Evolutionary conservation across 2,329 filamentous ascomycete species (phyloP), one percentile per base, ranked within the genome.

Genomic region (Venturia pyrina): DNA sequence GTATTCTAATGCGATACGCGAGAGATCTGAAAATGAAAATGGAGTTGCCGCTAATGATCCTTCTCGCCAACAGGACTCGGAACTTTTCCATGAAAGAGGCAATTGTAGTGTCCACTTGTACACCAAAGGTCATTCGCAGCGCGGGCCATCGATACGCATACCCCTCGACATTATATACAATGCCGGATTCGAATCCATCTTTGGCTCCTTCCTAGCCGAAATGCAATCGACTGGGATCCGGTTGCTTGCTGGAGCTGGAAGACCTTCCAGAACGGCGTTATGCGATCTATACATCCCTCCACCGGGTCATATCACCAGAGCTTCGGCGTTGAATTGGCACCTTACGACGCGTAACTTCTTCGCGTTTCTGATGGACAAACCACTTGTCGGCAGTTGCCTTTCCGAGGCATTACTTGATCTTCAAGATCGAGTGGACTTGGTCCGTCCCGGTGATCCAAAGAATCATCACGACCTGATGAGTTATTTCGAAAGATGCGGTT

Each of bases 261-360:
- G 15, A 62, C 60, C 61, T 53, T 57, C 63, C 34, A 46, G 63
- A 67, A 28, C 50, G 53, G 24, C 65, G 43, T 62, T 67, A 57
- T 15, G 71, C 56, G 86, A 91, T 63, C 78, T 93, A 1, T 91
- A 87, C 72, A 85, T 93, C n/a, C 85, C 89, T 1, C 80, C 87
- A 0, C 88, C 89, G 0, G 72, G 81, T 1, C 75, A 78, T 43
- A 75, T 80, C 5, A 80, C 83, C 61, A 80, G 81, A 69, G 78
- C 81, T 4, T 81, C 87, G 67, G 78, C 83, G 0, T 84, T 86
- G 69, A 75, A 79, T 46, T 88, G 88, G 73, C 87, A 91, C 70
- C 72, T 91, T 5, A 84, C 86, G 1, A 89, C 85, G 3, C 83
- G 90, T 17, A 93, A 93, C 71, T 85, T 91, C 70, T 88, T 93